Percentiles rank a stretch among this genome's conserved stretches.
phyloP scores from a whole-genome alignment of 768 basidiomycete genomes.

The Boletus sp. region DNA sequence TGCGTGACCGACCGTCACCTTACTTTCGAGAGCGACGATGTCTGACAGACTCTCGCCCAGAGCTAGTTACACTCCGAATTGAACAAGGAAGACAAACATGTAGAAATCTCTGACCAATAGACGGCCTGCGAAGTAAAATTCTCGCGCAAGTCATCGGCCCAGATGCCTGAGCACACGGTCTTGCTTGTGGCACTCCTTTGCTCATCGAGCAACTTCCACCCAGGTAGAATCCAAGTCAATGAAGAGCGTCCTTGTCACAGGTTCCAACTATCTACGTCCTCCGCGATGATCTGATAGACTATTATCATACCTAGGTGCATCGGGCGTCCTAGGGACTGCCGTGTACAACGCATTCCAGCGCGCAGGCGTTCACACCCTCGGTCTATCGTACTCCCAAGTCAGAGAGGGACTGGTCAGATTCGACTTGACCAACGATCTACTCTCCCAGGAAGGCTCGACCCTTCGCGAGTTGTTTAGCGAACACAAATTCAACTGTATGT shows the following conservation, averaged over 20 bases:
- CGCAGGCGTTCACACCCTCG: slow-evolving; percentile 47
- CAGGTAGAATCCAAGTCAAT: slow-evolving; percentile 10
- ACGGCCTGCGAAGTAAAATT: not conserved
- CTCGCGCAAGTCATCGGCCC: not conserved
- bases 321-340: slow-evolving; percentile 85
- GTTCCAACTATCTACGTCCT: slow-evolving; percentile 23
- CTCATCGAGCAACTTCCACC: not conserved
- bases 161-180: not conserved
- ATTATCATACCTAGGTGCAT: slow-evolving; percentile 59
- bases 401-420: slow-evolving; percentile 52
- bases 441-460: slow-evolving; percentile 35
- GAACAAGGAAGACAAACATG: not conserved
- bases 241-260: slow-evolving; percentile 59
- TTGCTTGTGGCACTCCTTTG: not conserved
- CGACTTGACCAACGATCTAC: slow-evolving; percentile 57
- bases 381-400: slow-evolving; percentile 70
- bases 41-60: not conserved
- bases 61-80: not conserved
- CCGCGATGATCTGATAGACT: slow-evolving; percentile 10
- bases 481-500: slow-evolving; percentile 70
- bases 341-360: slow-evolving; percentile 64
- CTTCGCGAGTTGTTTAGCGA: slow-evolving; percentile 51
- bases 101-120: not conserved
- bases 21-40: not conserved
- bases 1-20: too few species aligned